Evolutionary conservation across 441 rosid genomes (phyloP).

Genomic region (Breynia disticha): DNA sequence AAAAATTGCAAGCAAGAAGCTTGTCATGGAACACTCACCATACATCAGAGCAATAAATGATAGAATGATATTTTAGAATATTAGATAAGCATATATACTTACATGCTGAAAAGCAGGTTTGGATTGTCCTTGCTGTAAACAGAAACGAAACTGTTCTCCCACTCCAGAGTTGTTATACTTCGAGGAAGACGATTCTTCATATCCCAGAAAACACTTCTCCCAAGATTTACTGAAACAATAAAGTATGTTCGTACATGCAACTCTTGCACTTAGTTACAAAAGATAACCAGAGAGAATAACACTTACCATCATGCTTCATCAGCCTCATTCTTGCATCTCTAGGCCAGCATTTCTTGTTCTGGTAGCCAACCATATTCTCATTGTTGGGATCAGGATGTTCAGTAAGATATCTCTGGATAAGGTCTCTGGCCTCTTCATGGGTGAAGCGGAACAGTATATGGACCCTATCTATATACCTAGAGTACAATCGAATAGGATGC

Average conservation of each 20-base stretch:
- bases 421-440: slow-evolving; percentile 98
- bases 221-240: slow-evolving; percentile 69
- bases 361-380: slow-evolving; percentile 99
- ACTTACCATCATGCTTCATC: slow-evolving; percentile 93
- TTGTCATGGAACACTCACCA: background rate
- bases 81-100: slow-evolving; percentile 9
- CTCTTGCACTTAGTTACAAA: background rate
- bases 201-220: slow-evolving; percentile 99
- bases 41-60: background rate
- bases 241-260: background rate
- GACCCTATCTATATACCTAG: slow-evolving; percentile 89
- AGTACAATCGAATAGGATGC: slow-evolving; percentile 90
- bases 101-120: slow-evolving; percentile 97
- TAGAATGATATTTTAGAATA: background rate
- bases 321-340: slow-evolving; percentile 99
- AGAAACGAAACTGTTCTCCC: slow-evolving; percentile 97
- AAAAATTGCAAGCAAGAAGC: background rate
- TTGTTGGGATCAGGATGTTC: slow-evolving; percentile 99
- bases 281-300: background rate
- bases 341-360: slow-evolving; percentile 99
- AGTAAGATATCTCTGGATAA: slow-evolving; percentile 95
- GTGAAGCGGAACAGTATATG: slow-evolving; percentile 94
- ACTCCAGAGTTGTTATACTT: slow-evolving; percentile 95
- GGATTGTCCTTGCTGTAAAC: slow-evolving; percentile 99
- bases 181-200: slow-evolving; percentile 98